Evolutionary conservation across 1,284 basidiomycete species (phyloP).

Genomic region (Ganoderma lingzhi): DNA sequence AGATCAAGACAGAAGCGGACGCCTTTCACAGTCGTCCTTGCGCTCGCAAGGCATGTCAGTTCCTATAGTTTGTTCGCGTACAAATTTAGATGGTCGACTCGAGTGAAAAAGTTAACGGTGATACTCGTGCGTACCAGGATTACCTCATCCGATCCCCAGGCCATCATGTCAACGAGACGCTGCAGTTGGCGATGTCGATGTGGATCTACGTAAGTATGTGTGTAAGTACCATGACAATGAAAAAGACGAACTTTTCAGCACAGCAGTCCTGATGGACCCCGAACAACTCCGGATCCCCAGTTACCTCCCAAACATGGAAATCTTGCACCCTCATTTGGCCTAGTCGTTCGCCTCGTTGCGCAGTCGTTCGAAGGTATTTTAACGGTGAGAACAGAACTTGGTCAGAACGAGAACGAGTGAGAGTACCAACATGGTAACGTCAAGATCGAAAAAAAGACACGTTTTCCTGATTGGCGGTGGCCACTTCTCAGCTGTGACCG

Average conservation of each 20-base stretch:
- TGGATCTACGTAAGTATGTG: not conserved
- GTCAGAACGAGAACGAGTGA: not conserved
- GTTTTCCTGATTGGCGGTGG: not conserved
- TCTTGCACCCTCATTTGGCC: not conserved
- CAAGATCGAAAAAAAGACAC: not conserved
- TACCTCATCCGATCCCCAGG: no score
- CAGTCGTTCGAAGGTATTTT: not conserved
- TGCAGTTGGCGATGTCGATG: not conserved
- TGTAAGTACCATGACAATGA: not conserved
- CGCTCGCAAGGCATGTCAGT: not conserved
- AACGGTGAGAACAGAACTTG: not conserved
- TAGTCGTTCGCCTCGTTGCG: not conserved
- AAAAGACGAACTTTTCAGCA: not conserved
- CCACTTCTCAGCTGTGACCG: not conserved
- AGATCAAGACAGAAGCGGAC: not conserved
- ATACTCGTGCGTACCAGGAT: no score
- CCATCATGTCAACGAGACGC: no score
- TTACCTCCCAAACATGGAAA: not conserved
- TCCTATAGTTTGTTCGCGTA: no score
- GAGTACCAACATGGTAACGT: not conserved
- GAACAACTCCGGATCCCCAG: not conserved
- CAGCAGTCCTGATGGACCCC: not conserved
- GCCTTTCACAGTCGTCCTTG: not conserved
- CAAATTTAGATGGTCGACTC: no score
- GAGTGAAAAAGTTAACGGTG: no score